Conservation (phyloP, 495 filamentous ascomycete species). For the Penicillium subrubescens region DNA sequence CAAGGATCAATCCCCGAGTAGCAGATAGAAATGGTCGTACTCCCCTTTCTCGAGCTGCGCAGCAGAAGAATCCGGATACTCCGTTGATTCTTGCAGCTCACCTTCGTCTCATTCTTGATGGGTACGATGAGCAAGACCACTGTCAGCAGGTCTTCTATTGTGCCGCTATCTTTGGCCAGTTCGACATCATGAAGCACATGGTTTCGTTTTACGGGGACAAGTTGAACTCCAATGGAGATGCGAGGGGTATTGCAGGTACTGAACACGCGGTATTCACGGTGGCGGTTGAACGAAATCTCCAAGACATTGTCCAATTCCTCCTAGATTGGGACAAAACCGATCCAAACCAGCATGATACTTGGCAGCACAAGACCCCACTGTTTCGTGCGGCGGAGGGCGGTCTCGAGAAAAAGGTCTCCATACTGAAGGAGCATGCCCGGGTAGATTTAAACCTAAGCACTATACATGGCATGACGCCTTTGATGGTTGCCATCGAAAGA, state of each 20-base stretch:
- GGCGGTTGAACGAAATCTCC: constrained; percentile 17
- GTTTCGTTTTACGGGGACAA: constrained; percentile 21
- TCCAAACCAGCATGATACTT: constrained; percentile 26
- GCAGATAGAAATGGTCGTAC: constrained; percentile 23
- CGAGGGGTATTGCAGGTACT: constrained; percentile 7
- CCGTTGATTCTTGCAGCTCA: constrained; percentile 24
- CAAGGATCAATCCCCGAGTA: constrained; percentile 20
- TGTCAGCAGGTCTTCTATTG: constrained; percentile 31
- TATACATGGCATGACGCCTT: constrained; percentile 23
- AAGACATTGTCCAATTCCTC: constrained; percentile 22
- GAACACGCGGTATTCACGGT: constrained; percentile 25
- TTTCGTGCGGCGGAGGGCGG: constrained; percentile 22
- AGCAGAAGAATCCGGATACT: neutral
- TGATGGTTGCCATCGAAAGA: constrained; percentile 17
- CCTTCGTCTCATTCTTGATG: constrained; percentile 24
- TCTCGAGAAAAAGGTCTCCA: constrained; percentile 14
- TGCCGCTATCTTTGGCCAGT: constrained; percentile 24
- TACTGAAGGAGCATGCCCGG: constrained; percentile 16
- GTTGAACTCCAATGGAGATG: constrained; percentile 24
- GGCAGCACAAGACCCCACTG: constrained; percentile 26
- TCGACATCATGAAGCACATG: constrained; percentile 25
- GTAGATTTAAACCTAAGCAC: constrained; percentile 25
- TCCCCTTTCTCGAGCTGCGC: constrained; percentile 17
- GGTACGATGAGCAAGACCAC: constrained; percentile 13
- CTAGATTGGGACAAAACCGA: constrained; percentile 24